Base-by-base conservation (phyloP, 2,329 filamentous ascomycete genomes). In the Fusarium torulosum region DNA sequence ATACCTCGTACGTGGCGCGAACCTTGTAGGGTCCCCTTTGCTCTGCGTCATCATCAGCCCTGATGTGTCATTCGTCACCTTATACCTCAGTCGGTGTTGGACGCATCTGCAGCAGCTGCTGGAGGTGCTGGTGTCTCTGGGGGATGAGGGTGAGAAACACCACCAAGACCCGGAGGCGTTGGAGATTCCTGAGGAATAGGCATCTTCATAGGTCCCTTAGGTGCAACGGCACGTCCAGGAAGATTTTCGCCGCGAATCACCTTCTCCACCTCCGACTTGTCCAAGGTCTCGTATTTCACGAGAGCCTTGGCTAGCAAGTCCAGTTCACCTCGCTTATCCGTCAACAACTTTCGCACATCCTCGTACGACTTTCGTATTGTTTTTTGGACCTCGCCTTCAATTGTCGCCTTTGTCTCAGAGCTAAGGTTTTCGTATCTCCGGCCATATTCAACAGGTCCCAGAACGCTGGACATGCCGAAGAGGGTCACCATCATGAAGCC, bases 211-310 rank as follows among this genome's bases (percentile, higher is more conserved):
- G 80, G 79, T 5, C 80, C 80, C 59, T 79, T 80, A 0, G 93
- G 93, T 17, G 95, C 70, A 14, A 76, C 73, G 41, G 74, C 80
- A 62, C 92, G 92, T 44, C 87, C 86, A 1, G 89, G 84, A 37
- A 99, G 82, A 75, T 91, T 90, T 80, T 97, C 93, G 35, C 96
- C 96, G 52, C 87, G 88, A 67, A 99, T 90, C 7, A 98, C 92
- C 82, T 91, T 93, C 78, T 94, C 89, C 66, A 98, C 96, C 79
- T 99, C 96, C 4, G 91, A 89, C 78, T 91, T 92, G 77, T 91
- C 91, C 51, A 99, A 82, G 0, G 94, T 97, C 83, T 99, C 96
- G 78, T 97, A 98, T 79, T 97, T 90, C 33, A 99, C 89, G 11
- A 99, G 85, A 7, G 94, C 96, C 75, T 94, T 90, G 27, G 96